Percentiles rank a stretch among this genome's conserved stretches.
Evolutionary conservation across 1,284 basidiomycete species (phyloP).

Genomic region (Moesziomyces globuligerus): DNA sequence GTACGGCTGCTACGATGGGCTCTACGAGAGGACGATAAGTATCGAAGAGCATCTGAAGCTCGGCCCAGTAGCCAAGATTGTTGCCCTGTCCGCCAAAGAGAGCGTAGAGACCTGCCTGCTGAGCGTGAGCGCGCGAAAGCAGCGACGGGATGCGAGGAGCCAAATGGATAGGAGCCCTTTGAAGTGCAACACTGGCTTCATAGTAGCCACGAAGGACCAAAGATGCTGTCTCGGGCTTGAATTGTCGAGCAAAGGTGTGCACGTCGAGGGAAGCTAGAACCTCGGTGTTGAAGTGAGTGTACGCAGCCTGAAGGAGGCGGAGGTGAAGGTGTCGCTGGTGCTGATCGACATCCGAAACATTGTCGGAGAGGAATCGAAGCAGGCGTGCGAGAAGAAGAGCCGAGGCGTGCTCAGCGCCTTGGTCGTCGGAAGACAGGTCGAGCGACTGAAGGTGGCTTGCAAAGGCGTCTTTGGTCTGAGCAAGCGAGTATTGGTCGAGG

Average conservation of each 20-base stretch:
- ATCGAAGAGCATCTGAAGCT: slow-evolving; percentile 88
- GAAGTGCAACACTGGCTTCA: slow-evolving; percentile 77
- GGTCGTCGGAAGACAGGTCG: slow-evolving; percentile 10
- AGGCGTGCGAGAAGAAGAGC: slow-evolving; percentile 57
- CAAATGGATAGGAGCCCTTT: slow-evolving; percentile 69
- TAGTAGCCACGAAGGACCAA: slow-evolving; percentile 82
- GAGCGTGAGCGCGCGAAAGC: slow-evolving; percentile 70
- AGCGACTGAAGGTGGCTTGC: background rate
- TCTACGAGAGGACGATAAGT: slow-evolving; percentile 86
- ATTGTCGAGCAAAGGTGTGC: slow-evolving; percentile 79
- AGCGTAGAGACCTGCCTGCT: slow-evolving; percentile 81
- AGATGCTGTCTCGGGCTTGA: slow-evolving; percentile 79
- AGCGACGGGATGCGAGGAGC: slow-evolving; percentile 29
- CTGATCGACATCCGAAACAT: slow-evolving; percentile 75
- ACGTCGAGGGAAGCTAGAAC: slow-evolving; percentile 69
- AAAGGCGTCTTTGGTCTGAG: background rate
- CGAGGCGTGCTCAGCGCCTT: slow-evolving; percentile 6
- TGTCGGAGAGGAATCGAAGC: slow-evolving; percentile 68
- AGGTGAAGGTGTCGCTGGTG: slow-evolving; percentile 77
- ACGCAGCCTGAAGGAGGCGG: slow-evolving; percentile 2
- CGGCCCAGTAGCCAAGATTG: slow-evolving; percentile 90
- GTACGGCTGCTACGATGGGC: slow-evolving; percentile 72
- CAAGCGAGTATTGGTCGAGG: background rate
- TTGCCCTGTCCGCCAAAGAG: slow-evolving; percentile 98
- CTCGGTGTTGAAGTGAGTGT: background rate